Evolutionary conservation across 2,329 filamentous ascomycete species (phyloP).

Genomic region (Neoarthrinium moseri): DNA sequence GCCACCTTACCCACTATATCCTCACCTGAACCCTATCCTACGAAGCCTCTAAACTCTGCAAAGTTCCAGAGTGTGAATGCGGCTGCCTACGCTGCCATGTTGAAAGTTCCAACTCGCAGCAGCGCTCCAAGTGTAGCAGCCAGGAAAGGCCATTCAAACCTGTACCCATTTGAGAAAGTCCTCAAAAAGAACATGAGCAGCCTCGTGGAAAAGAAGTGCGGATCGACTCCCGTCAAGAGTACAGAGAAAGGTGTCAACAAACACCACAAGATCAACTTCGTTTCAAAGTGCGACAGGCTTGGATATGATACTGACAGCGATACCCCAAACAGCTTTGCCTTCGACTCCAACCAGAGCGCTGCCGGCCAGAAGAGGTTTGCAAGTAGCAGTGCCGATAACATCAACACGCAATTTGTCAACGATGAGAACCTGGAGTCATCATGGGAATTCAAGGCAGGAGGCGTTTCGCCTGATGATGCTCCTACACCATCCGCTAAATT

Average conservation of each 20-base stretch:
- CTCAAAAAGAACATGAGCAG: constrained; percentile 36
- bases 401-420: constrained; percentile 59
- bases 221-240: constrained; percentile 6
- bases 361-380: constrained; percentile 40
- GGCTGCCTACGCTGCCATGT: neutral
- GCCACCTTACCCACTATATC: constrained; percentile 23
- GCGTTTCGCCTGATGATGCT: constrained; percentile 26
- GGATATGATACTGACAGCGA: constrained; percentile 30
- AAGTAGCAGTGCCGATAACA: constrained; percentile 56
- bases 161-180: constrained; percentile 36
- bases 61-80: constrained; percentile 3
- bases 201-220: constrained; percentile 32
- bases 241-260: constrained; percentile 6
- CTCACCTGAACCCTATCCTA: neutral
- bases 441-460: constrained; percentile 54
- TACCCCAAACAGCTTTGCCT: constrained; percentile 47
- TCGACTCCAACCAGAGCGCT: constrained; percentile 40
- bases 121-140: constrained; percentile 28
- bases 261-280: neutral
- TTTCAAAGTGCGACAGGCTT: neutral
- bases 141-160: constrained; percentile 1
- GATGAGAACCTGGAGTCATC: constrained; percentile 42
- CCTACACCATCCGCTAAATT: constrained; percentile 27
- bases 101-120: neutral
- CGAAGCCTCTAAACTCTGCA: neutral